These are phyloP conservation scores for Galeopsis tetrahit DNA, from an alignment of 257 asterid species.

Conservation along the genomic window DNA sequence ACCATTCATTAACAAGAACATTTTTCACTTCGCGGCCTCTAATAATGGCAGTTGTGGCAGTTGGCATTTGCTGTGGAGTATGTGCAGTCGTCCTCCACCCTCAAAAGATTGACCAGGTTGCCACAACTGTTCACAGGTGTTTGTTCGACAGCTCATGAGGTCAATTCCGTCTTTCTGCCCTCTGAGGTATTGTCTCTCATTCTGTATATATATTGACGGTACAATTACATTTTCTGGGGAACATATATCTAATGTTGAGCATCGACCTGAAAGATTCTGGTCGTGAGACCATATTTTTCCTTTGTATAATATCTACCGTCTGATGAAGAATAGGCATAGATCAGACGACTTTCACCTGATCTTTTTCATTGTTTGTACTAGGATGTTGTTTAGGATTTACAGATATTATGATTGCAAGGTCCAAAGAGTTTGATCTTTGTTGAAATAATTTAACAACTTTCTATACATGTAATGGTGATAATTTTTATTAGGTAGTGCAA, in stretches of 20 bases:
- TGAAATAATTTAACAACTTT: background rate
- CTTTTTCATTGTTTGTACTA: background rate
- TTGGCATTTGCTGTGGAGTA: slow-evolving; percentile 71
- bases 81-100: slow-evolving; percentile 77
- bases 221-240: background rate
- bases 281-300: background rate
- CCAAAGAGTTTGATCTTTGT: slow-evolving; percentile 2
- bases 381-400: background rate
- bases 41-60: slow-evolving; percentile 43
- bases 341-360: background rate
- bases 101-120: slow-evolving; percentile 50
- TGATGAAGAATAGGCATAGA: background rate
- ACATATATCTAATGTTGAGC: background rate
- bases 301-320: slow-evolving; percentile 3
- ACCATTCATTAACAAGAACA: slow-evolving; percentile 38
- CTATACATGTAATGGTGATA: background rate
- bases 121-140: slow-evolving; percentile 68
- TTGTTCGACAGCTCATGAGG: slow-evolving; percentile 40
- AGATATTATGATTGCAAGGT: slow-evolving; percentile 16
- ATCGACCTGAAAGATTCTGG: background rate
- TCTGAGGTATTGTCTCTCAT: background rate
- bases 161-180: background rate
- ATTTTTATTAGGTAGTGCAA: background rate
- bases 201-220: slow-evolving; percentile 26
- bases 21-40: slow-evolving; percentile 54